Conservation (phyloP, 2,329 filamentous ascomycete genomes). For the Elsinoe ampelina region DNA sequence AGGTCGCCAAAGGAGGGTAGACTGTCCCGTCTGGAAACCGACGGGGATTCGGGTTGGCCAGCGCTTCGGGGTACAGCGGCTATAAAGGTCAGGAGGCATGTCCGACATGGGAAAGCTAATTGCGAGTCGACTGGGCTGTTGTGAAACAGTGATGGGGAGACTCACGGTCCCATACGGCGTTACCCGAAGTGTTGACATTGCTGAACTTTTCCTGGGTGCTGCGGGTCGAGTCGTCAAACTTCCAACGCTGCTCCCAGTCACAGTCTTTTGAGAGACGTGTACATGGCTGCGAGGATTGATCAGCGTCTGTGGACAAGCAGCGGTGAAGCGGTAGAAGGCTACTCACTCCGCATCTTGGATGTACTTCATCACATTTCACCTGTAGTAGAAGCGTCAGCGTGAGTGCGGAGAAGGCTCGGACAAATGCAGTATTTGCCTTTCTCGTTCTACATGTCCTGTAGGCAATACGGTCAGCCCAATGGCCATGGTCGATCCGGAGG, state of each 20-base stretch:
- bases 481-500: neutral
- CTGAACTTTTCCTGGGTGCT: slow-evolving; percentile 27
- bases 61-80: neutral
- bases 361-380: slow-evolving; percentile 49
- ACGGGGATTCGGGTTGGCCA: neutral
- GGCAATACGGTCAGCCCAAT: slow-evolving; percentile 1
- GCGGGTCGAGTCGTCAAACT: slow-evolving; percentile 30
- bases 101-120: neutral
- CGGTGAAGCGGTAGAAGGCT: neutral
- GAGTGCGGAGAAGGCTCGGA: neutral
- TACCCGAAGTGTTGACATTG: slow-evolving; percentile 42
- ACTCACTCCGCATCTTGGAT: slow-evolving; percentile 45
- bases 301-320: neutral
- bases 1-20: slow-evolving; percentile 46
- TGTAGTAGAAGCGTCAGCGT: slow-evolving; percentile 20
- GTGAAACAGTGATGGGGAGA: slow-evolving; percentile 13
- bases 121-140: neutral
- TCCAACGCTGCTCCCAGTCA: slow-evolving; percentile 47
- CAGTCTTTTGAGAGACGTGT: slow-evolving; percentile 46
- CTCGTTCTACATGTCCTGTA: slow-evolving; percentile 28
- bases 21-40: slow-evolving; percentile 31
- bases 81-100: neutral
- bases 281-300: slow-evolving; percentile 36
- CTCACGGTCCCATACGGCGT: slow-evolving; percentile 49
- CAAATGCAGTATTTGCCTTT: slow-evolving; percentile 21